Evolutionary conservation across 805 yeast genomes (phyloP), one percentile per base, ranked within the genome.

Genomic region (Ogataea dorogensis): DNA sequence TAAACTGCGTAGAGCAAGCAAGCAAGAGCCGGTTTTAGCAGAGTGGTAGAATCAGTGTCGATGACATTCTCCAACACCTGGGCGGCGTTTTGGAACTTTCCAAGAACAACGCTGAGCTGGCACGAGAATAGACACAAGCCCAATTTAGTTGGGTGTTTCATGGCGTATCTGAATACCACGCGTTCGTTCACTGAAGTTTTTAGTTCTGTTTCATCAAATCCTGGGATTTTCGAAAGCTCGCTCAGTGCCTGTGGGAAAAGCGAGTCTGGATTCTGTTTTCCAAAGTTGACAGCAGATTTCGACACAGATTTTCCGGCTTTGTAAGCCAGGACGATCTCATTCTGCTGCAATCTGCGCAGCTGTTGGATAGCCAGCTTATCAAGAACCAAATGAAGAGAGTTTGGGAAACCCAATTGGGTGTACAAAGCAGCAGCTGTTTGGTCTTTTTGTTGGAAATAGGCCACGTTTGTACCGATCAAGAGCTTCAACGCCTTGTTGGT

Each of bases 1-100:
- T 73, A 76, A 5, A 80, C 50, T 10, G 74, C 63, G 7, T 72
- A 62, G 18, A 79, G 56, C 5, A 71, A 58, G 17, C 77, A 75
- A 24, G 73, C 63, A 28, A 81, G 53, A 4, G 75, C 74, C 3
- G 85, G 81, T 4, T 49, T 38, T 4, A 53, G 27, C 17, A 47
- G 33, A 8, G 30, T 42, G 13, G 31, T 11, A 10, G 43, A 21
- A 13, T 40, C 33, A 2, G 31, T 13, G 2, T 38, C 34, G 8
- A 53, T 18, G 4, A 64, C 38, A 17, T 53, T 48, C 47, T 72
- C 74, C 29, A 74, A 53, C 6, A 65, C 39, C 7, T 50, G 28
- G 9, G 58, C 53, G 1, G 72, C 65, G 28, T 60, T 56, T 31
- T 63, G 63, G 11, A 43, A 44, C 15, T 64, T 67, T 3, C 53